These are phyloP conservation scores for Apodospora peruviana DNA, from an alignment of 495 filamentous ascomycete species.

Conservation along the genomic window DNA sequence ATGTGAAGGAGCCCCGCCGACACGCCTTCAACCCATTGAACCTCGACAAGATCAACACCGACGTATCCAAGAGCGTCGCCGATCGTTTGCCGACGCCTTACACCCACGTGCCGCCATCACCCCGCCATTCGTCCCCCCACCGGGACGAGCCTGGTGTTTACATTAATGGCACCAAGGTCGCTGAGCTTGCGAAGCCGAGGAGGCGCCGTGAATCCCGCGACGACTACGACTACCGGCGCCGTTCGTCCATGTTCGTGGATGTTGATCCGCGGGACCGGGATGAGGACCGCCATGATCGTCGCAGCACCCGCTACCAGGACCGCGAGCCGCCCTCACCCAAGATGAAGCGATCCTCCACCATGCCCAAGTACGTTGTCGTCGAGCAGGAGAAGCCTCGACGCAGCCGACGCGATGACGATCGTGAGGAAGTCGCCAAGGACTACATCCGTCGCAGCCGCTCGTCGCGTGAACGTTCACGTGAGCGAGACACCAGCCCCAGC, in stretches of 20 bases:
- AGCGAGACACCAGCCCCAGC: neutral
- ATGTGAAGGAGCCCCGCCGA: conserved; percentile 10
- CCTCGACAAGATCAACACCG: conserved; percentile 18
- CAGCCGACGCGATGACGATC: conserved; percentile 12
- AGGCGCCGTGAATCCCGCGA: conserved; percentile 20
- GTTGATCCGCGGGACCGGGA: neutral
- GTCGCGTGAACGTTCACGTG: conserved; percentile 9
- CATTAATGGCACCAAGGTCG: conserved; percentile 24
- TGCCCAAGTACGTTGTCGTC: conserved; percentile 21
- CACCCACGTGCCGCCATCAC: conserved; percentile 26
- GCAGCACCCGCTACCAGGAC: conserved; percentile 5
- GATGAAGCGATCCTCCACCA: conserved; percentile 17
- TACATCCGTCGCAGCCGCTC: conserved; percentile 14
- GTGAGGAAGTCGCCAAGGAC: conserved; percentile 16
- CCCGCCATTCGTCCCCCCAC: conserved; percentile 28
- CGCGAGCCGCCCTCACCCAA: conserved; percentile 5
- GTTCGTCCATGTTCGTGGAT: neutral
- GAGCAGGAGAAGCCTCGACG: conserved; percentile 15
- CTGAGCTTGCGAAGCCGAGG: conserved; percentile 13
- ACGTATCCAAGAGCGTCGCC: conserved; percentile 13
- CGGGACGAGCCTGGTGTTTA: conserved; percentile 27
- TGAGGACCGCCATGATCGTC: conserved; percentile 20
- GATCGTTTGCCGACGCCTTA: conserved; percentile 19
- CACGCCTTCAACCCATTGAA: conserved; percentile 16
- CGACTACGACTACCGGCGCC: conserved; percentile 16